Conservation (phyloP, 2,329 filamentous ascomycete genomes). For the Eurotiales sp. region DNA sequence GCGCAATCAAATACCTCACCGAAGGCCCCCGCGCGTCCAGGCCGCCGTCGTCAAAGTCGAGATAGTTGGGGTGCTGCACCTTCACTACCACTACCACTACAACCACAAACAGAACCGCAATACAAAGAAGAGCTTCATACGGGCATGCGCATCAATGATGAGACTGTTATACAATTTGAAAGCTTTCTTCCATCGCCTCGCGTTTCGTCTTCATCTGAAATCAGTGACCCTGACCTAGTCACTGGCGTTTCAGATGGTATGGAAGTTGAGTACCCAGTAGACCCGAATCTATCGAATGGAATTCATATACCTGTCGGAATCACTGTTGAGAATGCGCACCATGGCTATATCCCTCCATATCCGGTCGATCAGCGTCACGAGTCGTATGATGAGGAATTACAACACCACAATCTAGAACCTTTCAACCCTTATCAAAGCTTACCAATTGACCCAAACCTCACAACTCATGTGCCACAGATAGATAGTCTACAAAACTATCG, state of each 20-base stretch:
- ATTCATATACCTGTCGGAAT: slow-evolving; percentile 1
- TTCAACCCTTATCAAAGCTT: slow-evolving; percentile 12
- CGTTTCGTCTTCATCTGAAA: slow-evolving; percentile 16
- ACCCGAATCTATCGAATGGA: slow-evolving; percentile 10
- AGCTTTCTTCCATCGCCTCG: slow-evolving; percentile 17
- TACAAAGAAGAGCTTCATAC: slow-evolving; percentile 7
- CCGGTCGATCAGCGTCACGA: slow-evolving; percentile 8
- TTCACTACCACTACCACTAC: background rate
- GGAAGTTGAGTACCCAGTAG: slow-evolving; percentile 12
- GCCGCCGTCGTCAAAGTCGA: slow-evolving; percentile 13
- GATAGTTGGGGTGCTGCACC: slow-evolving; percentile 5
- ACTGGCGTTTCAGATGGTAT: slow-evolving; percentile 5
- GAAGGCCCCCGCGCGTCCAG: slow-evolving; percentile 9
- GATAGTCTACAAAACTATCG: background rate
- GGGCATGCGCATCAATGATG: slow-evolving; percentile 12
- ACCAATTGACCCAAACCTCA: slow-evolving; percentile 16
- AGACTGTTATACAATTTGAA: slow-evolving; percentile 12
- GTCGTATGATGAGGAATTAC: slow-evolving; percentile 8
- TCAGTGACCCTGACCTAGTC: slow-evolving; percentile 14
- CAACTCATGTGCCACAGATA: background rate
- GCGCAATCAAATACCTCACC: slow-evolving; percentile 10
- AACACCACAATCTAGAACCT: slow-evolving; percentile 9
- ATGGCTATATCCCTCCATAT: slow-evolving; percentile 8
- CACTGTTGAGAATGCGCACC: background rate
- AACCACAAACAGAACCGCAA: slow-evolving; percentile 7